Percentiles rank a stretch among this genome's conserved stretches.
These are phyloP conservation scores for grape (Vitis vinifera) DNA, from an alignment of 164 flowering plant genomes.

Conservation along the genomic window ASM3070453v1 NC_081815.1:11371501-11372000, in stretches of 20 bases:
- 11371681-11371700: conserved; percentile 55
- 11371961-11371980: conserved; percentile 92
- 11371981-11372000: conserved; percentile 95
- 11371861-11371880: too few species aligned
- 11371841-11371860: conserved; percentile 27
- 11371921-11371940: conserved; percentile 82
- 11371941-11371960: conserved; percentile 87
- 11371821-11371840: conserved; percentile 44
- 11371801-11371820: conserved; percentile 38
- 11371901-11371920: conserved; percentile 91
- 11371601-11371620: conserved; percentile 80
- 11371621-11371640: conserved; percentile 63
- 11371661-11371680: conserved; percentile 49
- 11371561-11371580: conserved; percentile 68
- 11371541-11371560: conserved; percentile 84
- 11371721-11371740: conserved; percentile 50
- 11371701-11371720: too few species aligned
- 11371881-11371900: conserved; percentile 86
- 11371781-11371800: conserved; percentile 37
- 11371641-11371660: conserved; percentile 39
- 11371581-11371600: conserved; percentile 74
- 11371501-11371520: conserved; percentile 49
- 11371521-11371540: conserved; percentile 59
- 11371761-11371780: conserved; percentile 35
- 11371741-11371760: conserved; percentile 51